Base-by-base conservation (phyloP, 768 basidiomycete genomes). In the Glaciozyma antarctica region DNA sequence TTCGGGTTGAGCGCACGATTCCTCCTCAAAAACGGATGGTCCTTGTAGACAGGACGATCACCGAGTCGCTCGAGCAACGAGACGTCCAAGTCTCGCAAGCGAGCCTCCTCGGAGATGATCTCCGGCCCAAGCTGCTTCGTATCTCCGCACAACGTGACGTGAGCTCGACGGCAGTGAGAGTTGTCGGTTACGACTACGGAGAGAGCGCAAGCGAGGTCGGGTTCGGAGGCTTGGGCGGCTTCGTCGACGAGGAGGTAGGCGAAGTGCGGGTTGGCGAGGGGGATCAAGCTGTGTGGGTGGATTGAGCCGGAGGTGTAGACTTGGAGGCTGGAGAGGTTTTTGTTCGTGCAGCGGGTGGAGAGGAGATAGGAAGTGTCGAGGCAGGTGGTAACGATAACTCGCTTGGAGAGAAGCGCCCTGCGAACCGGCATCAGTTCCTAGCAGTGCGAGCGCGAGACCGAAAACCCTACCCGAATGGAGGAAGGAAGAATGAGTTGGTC, bases 201-300 rank as follows among this genome's bases (percentile, higher is more conserved):
- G 24, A 78, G 59, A 0, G 77, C 76, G 15, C 75, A 69, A 7
- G 73, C 57, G 0, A 73, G 60, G 52, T 77, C 77, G 5, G 75
- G 74, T 58, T 78, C 77, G n/a, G 74, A 73, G 0, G 74, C 75
- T 72, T 78, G 77, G 2, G 67, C 77, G 0, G 77, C 77, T 67
- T 78, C 77, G 66, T 78, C 77, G 28, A 77, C 62, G 13, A 78
- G 62, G 17, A 78, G 73, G 69, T 75, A 76, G 7, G 74, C 75
- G 73, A 77, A 78, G 61, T 77, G 77, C 22, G 71, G 74, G 17
- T 47, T 54, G 26, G 52, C 43, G 30, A 57, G 52, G 24, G 45
- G 34, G 7, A 49, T 49, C 17, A 55, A 21, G 12, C 30, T 30
- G 43, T 41, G 32, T 0, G 72, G 74, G 60, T 73, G 72, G 1